Evolutionary conservation across 2,329 filamentous ascomycete species (phyloP), one percentile per base, ranked within the genome.

Genomic region (Colletotrichum sojae): DNA sequence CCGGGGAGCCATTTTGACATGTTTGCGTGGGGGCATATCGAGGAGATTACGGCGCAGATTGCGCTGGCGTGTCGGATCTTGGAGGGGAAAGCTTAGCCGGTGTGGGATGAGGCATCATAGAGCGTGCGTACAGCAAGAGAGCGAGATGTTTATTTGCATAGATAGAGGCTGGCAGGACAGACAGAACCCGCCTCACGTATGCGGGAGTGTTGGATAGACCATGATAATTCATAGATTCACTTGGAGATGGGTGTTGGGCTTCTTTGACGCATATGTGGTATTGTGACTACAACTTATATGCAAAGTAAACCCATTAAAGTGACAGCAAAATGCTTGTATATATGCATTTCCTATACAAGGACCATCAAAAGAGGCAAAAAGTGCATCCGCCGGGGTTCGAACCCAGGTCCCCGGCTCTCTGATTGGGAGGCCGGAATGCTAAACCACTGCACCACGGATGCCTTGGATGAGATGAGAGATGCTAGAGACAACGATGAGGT

Each of bases 1-100:
- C 79, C 85, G 0, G 85, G 86, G 0, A 81, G 88, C 65, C 87
- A 89, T 71, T 89, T 85, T 70, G 80, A 80, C 61, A 76, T 86
- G 46, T 87, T 86, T 72, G 74, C 74, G 2, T 74, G 74, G 43
- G 72, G 73, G 0, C 70, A 75, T 5, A 63, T 79, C 16, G 75
- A 75, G 1, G 64, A 60, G 0, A 73, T 77, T 2, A 78, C 76
- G 1, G 70, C 67, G 27, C 73, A 69, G 57, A 59, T 81, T 27
- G 74, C 52, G 22, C 58, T 61, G 22, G 80, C 77, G 0, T 81
- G 78, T 58, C 31, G 36, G 13, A 45, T 46, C 6, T 6, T 69
- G 55, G 62, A 69, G 49, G 56, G 18, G 9, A 27, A n/a, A 0
- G 18, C 12, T 27, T 58, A 52, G 3, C 6, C 8, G 27, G 45